Percentiles rank a stretch among this genome's conserved stretches.
Evolutionary conservation across 371 early-diverging fungal genomes (phyloP).

Genomic region (Lichtheimia ornata): DNA sequence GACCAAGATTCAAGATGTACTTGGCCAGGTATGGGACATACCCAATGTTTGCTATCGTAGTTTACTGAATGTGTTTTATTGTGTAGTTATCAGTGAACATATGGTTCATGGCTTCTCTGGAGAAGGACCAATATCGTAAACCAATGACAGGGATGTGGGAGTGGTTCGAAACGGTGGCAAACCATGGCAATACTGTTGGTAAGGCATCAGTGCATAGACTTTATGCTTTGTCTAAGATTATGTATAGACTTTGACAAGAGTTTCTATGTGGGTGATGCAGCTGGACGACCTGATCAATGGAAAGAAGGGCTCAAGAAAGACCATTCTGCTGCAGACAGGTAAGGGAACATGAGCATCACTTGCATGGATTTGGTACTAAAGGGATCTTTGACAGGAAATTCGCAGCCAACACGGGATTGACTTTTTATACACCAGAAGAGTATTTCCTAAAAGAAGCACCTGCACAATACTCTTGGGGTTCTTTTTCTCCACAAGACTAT

Average conservation of each 20-base stretch:
- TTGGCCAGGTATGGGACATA: slow-evolving; percentile 22
- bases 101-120: slow-evolving; percentile 63
- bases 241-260: slow-evolving; percentile 48
- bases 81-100: slow-evolving; percentile 45
- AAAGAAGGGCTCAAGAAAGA: slow-evolving; percentile 65
- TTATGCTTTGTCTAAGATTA: background rate
- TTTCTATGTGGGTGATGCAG: slow-evolving; percentile 92
- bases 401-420: slow-evolving; percentile 73
- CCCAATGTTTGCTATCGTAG: slow-evolving; percentile 20
- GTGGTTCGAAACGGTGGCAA: slow-evolving; percentile 33
- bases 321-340: slow-evolving; percentile 77
- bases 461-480: slow-evolving; percentile 51
- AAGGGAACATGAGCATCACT: background rate
- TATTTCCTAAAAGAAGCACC: slow-evolving; percentile 61
- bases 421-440: slow-evolving; percentile 86
- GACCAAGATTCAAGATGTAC: slow-evolving; percentile 50
- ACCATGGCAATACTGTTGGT: background rate
- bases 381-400: slow-evolving; percentile 59
- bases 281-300: slow-evolving; percentile 76
- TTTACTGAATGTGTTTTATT: slow-evolving; percentile 5
- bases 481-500: slow-evolving; percentile 60
- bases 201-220: background rate
- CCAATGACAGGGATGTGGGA: slow-evolving; percentile 90
- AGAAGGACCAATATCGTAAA: slow-evolving; percentile 76
- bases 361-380: too few species aligned